Base-by-base conservation (phyloP, 148 eudicot genomes). In the Silene conica region DNA sequence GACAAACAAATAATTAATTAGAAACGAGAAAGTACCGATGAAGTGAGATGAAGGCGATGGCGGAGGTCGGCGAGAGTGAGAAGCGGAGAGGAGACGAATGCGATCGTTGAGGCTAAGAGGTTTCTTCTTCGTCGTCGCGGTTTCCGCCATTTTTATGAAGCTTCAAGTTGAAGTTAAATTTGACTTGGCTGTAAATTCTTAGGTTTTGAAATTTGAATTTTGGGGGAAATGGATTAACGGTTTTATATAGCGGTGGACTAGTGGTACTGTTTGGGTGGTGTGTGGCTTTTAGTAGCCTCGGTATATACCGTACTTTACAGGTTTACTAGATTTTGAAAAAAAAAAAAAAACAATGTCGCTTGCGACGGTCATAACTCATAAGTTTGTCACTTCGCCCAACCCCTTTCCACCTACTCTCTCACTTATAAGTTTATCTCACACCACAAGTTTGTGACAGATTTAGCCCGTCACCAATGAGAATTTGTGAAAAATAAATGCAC, bases 81-180 rank as follows among this genome's bases (percentile, higher is more conserved):
- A 72, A 59, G 91, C 79, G 62, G 94, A 86, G 61, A 87, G 82
- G 56, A 85, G 69, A 20, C 87, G 87, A 31, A 62, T 76, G 71
- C 86, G 88, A n/a, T 90, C 83, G 81, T 90, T 90, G 74, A 90
- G 84, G 74, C 92, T 88, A 56, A 90, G 26, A 1, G 88, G 81
- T 68, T 67, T 67, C 45, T 79, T 68, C 80, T 78, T 82, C 76
- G 77, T 85, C 85, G 78, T 79, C 63, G 76, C 11, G 2, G 63
- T 60, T 73, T 60, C 75, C 19, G 48, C 76, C 76, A 73, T 73
- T 60, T 20, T 61, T 20, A 9, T 58, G 20, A 22, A 18, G 56
- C 48, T 69, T 31, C 72, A 31, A 18, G 5, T 31, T 31, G 34
- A 3, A 31, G 34, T 31, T 31, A 5, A 31, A 31, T 31, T 31